These are phyloP conservation scores for Phaeosphaeriaceae sp. DNA, from an alignment of 2,329 filamentous ascomycete genomes.

Conservation along the genomic window DNA sequence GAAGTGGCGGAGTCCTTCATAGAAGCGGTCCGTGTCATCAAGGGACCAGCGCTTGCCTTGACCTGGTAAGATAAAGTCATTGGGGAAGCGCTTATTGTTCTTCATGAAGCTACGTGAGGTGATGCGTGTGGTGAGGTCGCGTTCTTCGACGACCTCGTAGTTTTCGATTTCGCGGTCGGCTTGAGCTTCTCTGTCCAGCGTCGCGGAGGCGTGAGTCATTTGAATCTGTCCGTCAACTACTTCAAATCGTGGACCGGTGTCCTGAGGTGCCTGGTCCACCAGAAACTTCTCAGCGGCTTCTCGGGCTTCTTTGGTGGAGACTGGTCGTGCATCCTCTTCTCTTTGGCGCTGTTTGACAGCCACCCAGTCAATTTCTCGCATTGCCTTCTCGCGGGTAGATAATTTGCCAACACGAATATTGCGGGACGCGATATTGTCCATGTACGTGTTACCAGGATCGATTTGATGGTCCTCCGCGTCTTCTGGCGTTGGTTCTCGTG, in stretches of 20 bases:
- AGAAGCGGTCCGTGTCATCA: slow-evolving; percentile 77
- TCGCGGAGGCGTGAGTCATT: slow-evolving; percentile 70
- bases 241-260: slow-evolving; percentile 59
- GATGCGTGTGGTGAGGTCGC: slow-evolving; percentile 76
- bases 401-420: slow-evolving; percentile 71
- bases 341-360: slow-evolving; percentile 53
- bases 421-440: slow-evolving; percentile 75
- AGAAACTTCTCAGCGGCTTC: slow-evolving; percentile 31
- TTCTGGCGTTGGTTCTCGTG: slow-evolving; percentile 40
- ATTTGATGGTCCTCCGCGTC: slow-evolving; percentile 57
- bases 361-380: slow-evolving; percentile 70
- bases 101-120: slow-evolving; percentile 75
- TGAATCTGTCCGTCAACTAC: slow-evolving; percentile 74
- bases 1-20: slow-evolving; percentile 75
- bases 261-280: slow-evolving; percentile 24
- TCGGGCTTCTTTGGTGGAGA: slow-evolving; percentile 29
- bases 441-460: slow-evolving; percentile 71
- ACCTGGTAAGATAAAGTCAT: slow-evolving; percentile 52
- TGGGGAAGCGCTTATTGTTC: slow-evolving; percentile 58
- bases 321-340: slow-evolving; percentile 39
- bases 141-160: slow-evolving; percentile 73
- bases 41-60: slow-evolving; percentile 67
- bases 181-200: slow-evolving; percentile 72
- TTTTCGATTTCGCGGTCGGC: slow-evolving; percentile 62
- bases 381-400: slow-evolving; percentile 75